These are phyloP conservation scores for Asterophora parasitica DNA, from an alignment of 768 basidiomycete species.

Conservation along the genomic window DNA sequence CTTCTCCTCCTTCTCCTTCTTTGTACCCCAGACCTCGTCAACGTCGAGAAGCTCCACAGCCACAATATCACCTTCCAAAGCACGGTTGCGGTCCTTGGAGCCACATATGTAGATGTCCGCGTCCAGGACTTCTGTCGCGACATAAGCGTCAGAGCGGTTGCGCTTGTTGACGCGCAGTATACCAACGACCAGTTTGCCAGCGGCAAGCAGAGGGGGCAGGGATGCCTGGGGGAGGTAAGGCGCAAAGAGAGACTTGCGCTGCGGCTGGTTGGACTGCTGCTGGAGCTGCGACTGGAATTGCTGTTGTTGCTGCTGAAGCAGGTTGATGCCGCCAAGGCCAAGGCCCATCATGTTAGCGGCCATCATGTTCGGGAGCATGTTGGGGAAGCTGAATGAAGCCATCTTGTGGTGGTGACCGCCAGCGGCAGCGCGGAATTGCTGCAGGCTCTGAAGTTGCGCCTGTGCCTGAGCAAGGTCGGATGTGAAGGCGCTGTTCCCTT, in stretches of 20 bases:
- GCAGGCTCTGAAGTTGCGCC: constrained; percentile 91
- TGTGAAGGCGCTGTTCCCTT: constrained; percentile 59
- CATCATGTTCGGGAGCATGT: constrained; percentile 97
- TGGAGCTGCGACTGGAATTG: constrained; percentile 95
- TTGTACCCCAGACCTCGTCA: constrained; percentile 96
- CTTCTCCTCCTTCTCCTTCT: constrained; percentile 99
- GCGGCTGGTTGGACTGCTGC: constrained; percentile 87
- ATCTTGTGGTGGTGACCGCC: constrained; percentile 96
- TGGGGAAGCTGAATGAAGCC: constrained; percentile 96
- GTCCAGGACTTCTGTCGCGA: constrained; percentile 95
- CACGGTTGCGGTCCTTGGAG: constrained; percentile 97
- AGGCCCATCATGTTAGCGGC: constrained; percentile 95
- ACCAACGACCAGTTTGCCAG: constrained; percentile 96
- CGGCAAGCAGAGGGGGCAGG: constrained; percentile 90
- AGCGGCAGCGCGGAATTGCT: constrained; percentile 93
- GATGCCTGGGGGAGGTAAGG: constrained; percentile 98
- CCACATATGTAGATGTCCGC: constrained; percentile 99
- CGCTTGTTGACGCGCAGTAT: constrained; percentile 97
- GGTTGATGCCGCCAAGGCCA: constrained; percentile 73
- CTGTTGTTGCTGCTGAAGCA: constrained; percentile 90
- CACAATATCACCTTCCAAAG: constrained; percentile 96
- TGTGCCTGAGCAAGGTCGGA: constrained; percentile 95
- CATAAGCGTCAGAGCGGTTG: constrained; percentile 97
- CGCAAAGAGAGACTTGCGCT: constrained; percentile 97
- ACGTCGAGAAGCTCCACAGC: constrained; percentile 97